These are phyloP conservation scores for Phoma sp. DNA, from an alignment of 2,329 filamentous ascomycete genomes.

Conservation along the genomic window DNA sequence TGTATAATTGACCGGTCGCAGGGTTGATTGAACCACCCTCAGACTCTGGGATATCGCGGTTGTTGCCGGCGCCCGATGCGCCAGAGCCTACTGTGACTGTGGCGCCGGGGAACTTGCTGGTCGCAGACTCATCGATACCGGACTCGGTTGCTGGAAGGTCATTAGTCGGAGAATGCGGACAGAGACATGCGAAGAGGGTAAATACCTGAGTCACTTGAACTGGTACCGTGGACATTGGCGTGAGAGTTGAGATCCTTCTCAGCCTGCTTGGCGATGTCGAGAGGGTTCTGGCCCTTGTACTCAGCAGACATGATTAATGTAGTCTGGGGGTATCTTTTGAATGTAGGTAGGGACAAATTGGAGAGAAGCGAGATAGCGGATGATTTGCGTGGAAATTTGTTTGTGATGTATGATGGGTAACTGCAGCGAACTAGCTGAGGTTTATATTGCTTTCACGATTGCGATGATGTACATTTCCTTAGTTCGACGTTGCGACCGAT, in stretches of 20 bases:
- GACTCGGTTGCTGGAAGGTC: slow-evolving; percentile 51
- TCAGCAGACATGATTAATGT: slow-evolving; percentile 51
- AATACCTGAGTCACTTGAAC: slow-evolving; percentile 49
- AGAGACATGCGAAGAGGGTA: background rate
- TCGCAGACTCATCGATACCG: slow-evolving; percentile 54
- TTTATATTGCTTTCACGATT: slow-evolving; percentile 5
- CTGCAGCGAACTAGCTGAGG: background rate
- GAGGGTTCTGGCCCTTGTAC: slow-evolving; percentile 51
- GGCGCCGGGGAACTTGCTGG: slow-evolving; percentile 53
- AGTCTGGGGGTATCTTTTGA: background rate
- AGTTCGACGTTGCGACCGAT: slow-evolving; percentile 2
- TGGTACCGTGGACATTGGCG: slow-evolving; percentile 47
- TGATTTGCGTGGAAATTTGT: background rate
- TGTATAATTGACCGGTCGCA: slow-evolving; percentile 52
- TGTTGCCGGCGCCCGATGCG: slow-evolving; percentile 54
- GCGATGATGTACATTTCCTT: slow-evolving; percentile 8
- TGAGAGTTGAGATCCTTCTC: slow-evolving; percentile 57
- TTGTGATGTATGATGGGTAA: background rate
- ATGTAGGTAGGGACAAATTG: background rate
- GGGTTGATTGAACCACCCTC: slow-evolving; percentile 55
- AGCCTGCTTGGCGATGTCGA: slow-evolving; percentile 55
- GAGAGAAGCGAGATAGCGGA: background rate
- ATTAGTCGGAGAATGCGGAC: background rate
- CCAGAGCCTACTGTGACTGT: slow-evolving; percentile 53
- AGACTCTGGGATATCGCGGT: slow-evolving; percentile 54